Evolutionary conservation across 75 land plant genomes (phyloP), one percentile per base, ranked within the genome.

Genomic region (Azolla pinnata): DNA sequence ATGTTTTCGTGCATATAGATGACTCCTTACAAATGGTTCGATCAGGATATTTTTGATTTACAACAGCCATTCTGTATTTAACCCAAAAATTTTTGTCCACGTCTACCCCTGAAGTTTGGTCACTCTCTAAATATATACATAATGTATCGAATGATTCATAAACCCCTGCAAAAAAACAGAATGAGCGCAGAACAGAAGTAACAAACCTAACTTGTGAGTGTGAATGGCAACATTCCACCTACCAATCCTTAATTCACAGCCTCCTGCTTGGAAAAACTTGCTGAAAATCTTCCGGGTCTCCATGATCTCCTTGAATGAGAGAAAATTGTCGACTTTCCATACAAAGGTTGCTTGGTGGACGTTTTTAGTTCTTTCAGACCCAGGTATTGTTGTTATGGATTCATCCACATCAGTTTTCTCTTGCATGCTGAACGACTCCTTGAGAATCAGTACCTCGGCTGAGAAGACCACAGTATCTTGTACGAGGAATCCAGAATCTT

Each of bases 161-260:
- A 0, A 93, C 98, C 76, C 98, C 98, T 93, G 82, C 59, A 60
- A 29, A 10, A 59, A n/a, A 48, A 48, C 14, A 17, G 18, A 20
- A 20, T 8, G 51, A 35, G 40, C 40, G 12, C n/a, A 12, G 10
- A 35, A 35, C 40, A 5, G 40, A 35, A 35, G 40, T 12, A 35
- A 5, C 5, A 5, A 35, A 12, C 10, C 40, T 35, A 35, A 35
- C 5, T 5, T 5, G 12, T 35, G 40, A 35, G 40, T 35, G 40
- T 5, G 10, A 35, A 35, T 35, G 12, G 12, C 40, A 5, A 35
- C 12, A 48, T 17, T 3, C 7, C 14, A 71, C 83, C 25, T 44
- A 93, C 98, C 98, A 70, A 93, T 93, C 2, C 98, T 78, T 35
- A 93, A 83, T 64, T 93, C 98, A 81, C 96, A 93, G 55, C 96